Percentiles rank a stretch among this genome's conserved stretches.
phyloP scores from a whole-genome alignment of 768 basidiomycete species.

The Podaxis pistillaris region DNA sequence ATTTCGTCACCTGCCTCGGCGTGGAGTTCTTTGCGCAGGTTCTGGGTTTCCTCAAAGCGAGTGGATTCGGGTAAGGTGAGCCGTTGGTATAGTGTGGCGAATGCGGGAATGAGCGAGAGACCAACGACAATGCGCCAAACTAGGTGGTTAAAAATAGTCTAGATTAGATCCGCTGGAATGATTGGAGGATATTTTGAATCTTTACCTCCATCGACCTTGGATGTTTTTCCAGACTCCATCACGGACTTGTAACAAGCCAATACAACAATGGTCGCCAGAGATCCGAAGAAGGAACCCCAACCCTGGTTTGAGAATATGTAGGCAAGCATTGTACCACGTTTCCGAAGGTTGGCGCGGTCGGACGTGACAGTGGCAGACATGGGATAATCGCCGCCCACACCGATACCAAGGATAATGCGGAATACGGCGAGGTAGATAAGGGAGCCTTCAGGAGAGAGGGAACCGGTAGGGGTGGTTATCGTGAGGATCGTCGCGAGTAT shows the following conservation, averaged over 20 bases:
- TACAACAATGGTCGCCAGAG: constrained; percentile 61
- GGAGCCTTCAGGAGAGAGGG: constrained; percentile 45
- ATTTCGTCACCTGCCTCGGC: constrained; percentile 28
- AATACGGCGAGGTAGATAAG: constrained; percentile 67
- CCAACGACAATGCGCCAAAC: constrained; percentile 77
- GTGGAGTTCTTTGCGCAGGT: constrained; percentile 31
- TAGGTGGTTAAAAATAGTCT: constrained; percentile 18
- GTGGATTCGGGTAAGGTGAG: constrained; percentile 70
- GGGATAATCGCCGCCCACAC: constrained; percentile 80
- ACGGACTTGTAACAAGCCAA: constrained; percentile 59
- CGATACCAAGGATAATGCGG: constrained; percentile 74
- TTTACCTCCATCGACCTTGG: constrained; percentile 70
- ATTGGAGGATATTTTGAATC: background rate
- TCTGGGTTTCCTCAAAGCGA: constrained; percentile 47
- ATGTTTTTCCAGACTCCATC: constrained; percentile 59
- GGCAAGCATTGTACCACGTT: constrained; percentile 69
- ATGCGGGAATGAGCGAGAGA: constrained; percentile 73
- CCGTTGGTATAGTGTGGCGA: constrained; percentile 73
- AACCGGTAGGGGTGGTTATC: constrained; percentile 63
- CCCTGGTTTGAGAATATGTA: constrained; percentile 80
- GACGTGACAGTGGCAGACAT: constrained; percentile 71
- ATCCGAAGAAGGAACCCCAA: constrained; percentile 70
- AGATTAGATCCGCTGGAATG: background rate
- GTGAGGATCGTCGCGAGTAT: constrained; percentile 75
- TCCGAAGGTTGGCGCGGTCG: constrained; percentile 60